Conservation (phyloP, 148 eudicot genomes). For the Fagopyrum tataricum region DNA sequence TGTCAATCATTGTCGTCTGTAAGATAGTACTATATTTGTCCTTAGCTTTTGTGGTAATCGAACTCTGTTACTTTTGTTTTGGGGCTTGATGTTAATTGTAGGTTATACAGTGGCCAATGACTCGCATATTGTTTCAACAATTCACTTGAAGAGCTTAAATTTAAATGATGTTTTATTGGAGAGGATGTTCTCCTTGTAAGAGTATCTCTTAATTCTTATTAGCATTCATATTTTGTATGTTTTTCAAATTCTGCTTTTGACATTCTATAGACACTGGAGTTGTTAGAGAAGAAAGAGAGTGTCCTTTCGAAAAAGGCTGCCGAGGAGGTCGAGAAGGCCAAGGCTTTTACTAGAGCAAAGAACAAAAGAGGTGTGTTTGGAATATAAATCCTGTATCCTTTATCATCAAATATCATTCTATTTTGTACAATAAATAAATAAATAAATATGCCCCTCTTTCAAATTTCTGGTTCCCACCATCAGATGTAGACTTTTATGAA, state of each 20-base stretch:
- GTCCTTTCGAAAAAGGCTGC: slow-evolving; percentile 33
- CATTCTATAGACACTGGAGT: slow-evolving; percentile 28
- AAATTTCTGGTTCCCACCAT: neutral
- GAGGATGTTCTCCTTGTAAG: neutral
- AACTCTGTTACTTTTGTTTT: too few species aligned
- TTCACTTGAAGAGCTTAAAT: too few species aligned
- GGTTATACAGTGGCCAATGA: too few species aligned
- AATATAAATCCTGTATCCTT: neutral
- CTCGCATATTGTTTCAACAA: too few species aligned
- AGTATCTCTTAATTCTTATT: too few species aligned
- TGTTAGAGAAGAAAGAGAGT: slow-evolving; percentile 40
- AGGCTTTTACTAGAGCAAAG: slow-evolving; percentile 30
- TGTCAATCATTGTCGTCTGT: neutral
- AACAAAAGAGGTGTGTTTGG: slow-evolving; percentile 31
- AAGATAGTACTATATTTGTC: too few species aligned
- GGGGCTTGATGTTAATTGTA: too few species aligned
- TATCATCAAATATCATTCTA: neutral
- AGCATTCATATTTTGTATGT: neutral
- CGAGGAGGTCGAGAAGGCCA: slow-evolving; percentile 41
- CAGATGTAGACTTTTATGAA: neutral
- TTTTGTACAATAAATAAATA: neutral
- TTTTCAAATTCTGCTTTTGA: neutral
- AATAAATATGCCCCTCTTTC: neutral
- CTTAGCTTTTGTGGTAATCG: neutral
- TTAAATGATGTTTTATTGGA: neutral